These are phyloP conservation scores for Pholiota molesta DNA, from an alignment of 768 basidiomycete species.

Conservation along the genomic window DNA sequence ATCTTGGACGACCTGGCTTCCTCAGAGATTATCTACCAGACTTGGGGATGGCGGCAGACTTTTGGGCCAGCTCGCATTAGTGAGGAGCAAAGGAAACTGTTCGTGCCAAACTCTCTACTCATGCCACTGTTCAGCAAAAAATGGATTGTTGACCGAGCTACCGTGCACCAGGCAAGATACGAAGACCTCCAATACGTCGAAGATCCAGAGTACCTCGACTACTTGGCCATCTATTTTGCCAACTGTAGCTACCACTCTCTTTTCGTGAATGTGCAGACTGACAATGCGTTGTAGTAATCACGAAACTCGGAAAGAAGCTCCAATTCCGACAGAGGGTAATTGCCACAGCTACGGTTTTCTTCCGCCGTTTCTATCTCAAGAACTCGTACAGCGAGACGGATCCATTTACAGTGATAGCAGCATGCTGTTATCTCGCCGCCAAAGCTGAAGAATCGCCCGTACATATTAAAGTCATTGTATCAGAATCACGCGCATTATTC, in stretches of 20 bases:
- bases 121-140: conserved; percentile 65
- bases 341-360: conserved; percentile 94
- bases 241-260: conserved; percentile 53
- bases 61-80: conserved; percentile 93
- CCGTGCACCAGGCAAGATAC: conserved; percentile 70
- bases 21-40: not conserved
- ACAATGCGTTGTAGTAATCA: conserved; percentile 58
- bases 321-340: conserved; percentile 86
- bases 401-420: conserved; percentile 88
- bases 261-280: not conserved
- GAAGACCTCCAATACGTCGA: conserved; percentile 82
- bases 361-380: conserved; percentile 96
- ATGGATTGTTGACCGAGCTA: conserved; percentile 87
- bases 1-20: no score
- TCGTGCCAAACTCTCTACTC: conserved; percentile 19
- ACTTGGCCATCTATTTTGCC: conserved; percentile 87
- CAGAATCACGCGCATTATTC: conserved; percentile 81
- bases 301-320: conserved; percentile 84
- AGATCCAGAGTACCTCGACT: conserved; percentile 75
- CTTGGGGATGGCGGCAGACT: conserved; percentile 78
- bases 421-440: conserved; percentile 94
- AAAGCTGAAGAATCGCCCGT: conserved; percentile 97
- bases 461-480: conserved; percentile 90
- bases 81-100: conserved; percentile 42
- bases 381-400: conserved; percentile 96